These are phyloP conservation scores for Monosporozyma siamensis DNA, from an alignment of 805 yeast genomes.

Conservation along the genomic window DNA sequence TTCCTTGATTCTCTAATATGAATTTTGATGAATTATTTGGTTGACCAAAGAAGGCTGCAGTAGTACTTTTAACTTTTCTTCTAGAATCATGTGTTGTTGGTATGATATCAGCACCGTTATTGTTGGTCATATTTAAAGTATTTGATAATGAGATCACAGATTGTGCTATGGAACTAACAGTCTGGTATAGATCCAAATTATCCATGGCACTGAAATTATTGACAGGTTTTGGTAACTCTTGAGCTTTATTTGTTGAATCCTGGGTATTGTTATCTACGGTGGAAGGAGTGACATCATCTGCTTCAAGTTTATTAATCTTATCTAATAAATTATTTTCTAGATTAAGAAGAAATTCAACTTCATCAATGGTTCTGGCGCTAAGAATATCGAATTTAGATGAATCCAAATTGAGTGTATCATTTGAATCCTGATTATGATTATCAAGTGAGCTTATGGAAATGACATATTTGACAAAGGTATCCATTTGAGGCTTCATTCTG, in stretches of 20 bases:
- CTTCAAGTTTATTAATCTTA: conserved; percentile 2
- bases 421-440: conserved; percentile 8
- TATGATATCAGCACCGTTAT: background rate
- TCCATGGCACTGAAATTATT: conserved; percentile 26
- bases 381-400: conserved; percentile 47
- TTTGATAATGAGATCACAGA: conserved; percentile 29
- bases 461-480: conserved; percentile 30
- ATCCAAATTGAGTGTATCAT: conserved; percentile 6
- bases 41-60: conserved; percentile 11
- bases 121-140: conserved; percentile 15
- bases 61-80: conserved; percentile 20
- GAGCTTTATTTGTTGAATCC: background rate
- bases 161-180: conserved; percentile 29
- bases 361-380: conserved; percentile 64
- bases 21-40: conserved; percentile 7
- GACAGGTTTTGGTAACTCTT: conserved; percentile 1
- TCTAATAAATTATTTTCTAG: conserved; percentile 34
- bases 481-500: conserved; percentile 26
- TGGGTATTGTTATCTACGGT: background rate
- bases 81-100: conserved; percentile 18
- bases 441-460: conserved; percentile 30
- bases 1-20: background rate
- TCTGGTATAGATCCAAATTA: conserved; percentile 28
- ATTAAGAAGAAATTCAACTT: conserved; percentile 47
- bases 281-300: too few relatives aligned